phyloP scores from a whole-genome alignment of 2,329 filamentous ascomycete genomes.

The Endothia cerciana region DNA sequence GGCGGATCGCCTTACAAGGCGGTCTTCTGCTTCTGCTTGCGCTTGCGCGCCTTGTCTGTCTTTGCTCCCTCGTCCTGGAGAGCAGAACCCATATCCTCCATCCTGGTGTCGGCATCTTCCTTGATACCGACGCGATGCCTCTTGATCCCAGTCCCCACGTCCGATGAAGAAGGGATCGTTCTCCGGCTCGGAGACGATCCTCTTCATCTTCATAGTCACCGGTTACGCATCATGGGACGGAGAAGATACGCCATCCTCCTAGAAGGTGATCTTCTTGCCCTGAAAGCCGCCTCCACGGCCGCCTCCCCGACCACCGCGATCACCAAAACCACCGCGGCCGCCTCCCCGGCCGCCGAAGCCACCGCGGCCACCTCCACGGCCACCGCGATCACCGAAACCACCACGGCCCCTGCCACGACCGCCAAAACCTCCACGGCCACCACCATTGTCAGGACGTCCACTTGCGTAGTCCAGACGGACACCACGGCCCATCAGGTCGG shows the following conservation, averaged over 20 bases:
- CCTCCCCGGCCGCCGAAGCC: constrained; percentile 47
- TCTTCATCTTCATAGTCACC: background rate
- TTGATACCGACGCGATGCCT: background rate
- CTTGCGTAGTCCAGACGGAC: constrained; percentile 85
- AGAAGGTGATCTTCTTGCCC: constrained; percentile 80
- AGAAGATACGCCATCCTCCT: constrained; percentile 34
- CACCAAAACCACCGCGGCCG: constrained; percentile 44
- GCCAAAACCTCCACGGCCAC: constrained; percentile 53
- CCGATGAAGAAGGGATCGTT: background rate
- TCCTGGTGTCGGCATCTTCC: background rate
- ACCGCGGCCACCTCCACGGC: constrained; percentile 52
- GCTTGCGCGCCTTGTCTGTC: constrained; percentile 15
- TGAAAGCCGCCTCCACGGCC: constrained; percentile 63
- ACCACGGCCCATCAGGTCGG: constrained; percentile 70
- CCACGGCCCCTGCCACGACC: constrained; percentile 46
- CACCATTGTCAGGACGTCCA: constrained; percentile 55
- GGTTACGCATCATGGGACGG: background rate
- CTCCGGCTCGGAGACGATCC: background rate
- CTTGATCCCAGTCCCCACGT: background rate
- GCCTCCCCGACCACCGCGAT: constrained; percentile 37
- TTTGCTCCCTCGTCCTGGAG: constrained; percentile 3
- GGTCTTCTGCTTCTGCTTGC: constrained; percentile 71
- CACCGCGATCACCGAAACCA: constrained; percentile 45
- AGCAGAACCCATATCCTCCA: background rate
- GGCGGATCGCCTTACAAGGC: constrained; percentile 49